These are phyloP conservation scores for Plasmopara muralis DNA, from an alignment of 352 stramenopile genomes.

Conservation along the genomic window DNA sequence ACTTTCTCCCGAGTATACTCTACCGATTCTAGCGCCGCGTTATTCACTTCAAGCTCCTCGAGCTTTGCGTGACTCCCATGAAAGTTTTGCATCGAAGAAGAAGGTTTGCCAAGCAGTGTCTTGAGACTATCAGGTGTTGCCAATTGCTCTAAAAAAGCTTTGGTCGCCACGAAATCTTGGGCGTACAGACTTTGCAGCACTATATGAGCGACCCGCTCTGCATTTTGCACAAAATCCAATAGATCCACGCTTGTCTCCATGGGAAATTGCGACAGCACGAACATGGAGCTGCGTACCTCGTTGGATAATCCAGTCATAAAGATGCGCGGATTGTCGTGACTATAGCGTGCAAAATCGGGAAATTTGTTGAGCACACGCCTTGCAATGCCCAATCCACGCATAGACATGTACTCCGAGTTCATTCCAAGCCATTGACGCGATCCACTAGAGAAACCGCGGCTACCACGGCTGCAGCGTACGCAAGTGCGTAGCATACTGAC, in stretches of 20 bases:
- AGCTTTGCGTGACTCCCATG: conserved; percentile 14
- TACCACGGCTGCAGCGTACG: background rate
- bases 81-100: conserved; percentile 14
- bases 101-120: conserved; percentile 25
- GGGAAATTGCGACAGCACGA: conserved; percentile 41
- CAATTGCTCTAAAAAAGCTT: conserved; percentile 25
- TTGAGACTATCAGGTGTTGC: conserved; percentile 18
- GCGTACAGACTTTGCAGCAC: conserved; percentile 47
- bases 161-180: conserved; percentile 10
- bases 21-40: conserved; percentile 30
- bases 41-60: conserved; percentile 39
- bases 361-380: conserved; percentile 16
- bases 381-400: conserved; percentile 17
- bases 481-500: conserved; percentile 3
- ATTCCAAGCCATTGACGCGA: conserved; percentile 16
- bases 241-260: conserved; percentile 26
- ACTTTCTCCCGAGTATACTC: conserved; percentile 30
- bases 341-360: conserved; percentile 18
- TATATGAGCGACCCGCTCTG: conserved; percentile 29
- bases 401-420: conserved; percentile 20
- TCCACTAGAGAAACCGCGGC: conserved; percentile 11
- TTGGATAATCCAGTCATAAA: conserved; percentile 30
- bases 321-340: conserved; percentile 13
- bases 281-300: conserved; percentile 44
- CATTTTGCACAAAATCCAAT: conserved; percentile 32